Conservation (phyloP, 108 stramenopile genomes). For the Nitzschia sp. region DNA sequence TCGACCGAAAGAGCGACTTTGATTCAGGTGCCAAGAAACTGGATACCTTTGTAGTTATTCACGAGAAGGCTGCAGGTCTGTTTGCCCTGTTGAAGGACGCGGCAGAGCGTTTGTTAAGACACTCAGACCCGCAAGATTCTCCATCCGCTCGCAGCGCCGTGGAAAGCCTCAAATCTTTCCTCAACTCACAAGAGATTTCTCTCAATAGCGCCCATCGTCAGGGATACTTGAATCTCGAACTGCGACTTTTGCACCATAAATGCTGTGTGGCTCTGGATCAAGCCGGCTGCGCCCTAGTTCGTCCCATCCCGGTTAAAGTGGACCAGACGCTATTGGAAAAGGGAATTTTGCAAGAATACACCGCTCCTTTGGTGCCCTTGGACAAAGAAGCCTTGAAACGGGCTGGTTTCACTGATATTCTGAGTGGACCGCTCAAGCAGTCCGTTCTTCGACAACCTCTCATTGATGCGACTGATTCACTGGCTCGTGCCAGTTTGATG, state of each 20-base stretch:
- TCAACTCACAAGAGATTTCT: slow-evolving; percentile 76
- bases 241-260: slow-evolving; percentile 79
- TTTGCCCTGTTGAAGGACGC: slow-evolving; percentile 76
- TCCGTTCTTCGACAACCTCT: slow-evolving; percentile 81
- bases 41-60: slow-evolving; percentile 88
- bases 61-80: slow-evolving; percentile 82
- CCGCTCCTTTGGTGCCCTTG: slow-evolving; percentile 68
- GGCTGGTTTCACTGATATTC: slow-evolving; percentile 59
- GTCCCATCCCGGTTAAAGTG: slow-evolving; percentile 25
- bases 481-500: slow-evolving; percentile 85
- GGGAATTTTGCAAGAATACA: slow-evolving; percentile 65
- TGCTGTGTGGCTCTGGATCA: slow-evolving; percentile 65
- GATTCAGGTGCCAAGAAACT: slow-evolving; percentile 84
- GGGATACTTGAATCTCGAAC: slow-evolving; percentile 82
- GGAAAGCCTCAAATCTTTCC: slow-evolving; percentile 70
- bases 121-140: slow-evolving; percentile 19
- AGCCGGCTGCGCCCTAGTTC: slow-evolving; percentile 47
- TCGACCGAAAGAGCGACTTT: slow-evolving; percentile 77
- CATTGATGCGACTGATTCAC: slow-evolving; percentile 82
- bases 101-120: slow-evolving; percentile 57
- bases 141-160: slow-evolving; percentile 48
- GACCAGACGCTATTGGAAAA: slow-evolving; percentile 40
- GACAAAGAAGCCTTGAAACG: slow-evolving; percentile 62
- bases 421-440: slow-evolving; percentile 75
- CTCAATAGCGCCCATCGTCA: slow-evolving; percentile 76